phyloP scores from a whole-genome alignment of 176 grass and related monocot species.

The Carex pumila region DNA sequence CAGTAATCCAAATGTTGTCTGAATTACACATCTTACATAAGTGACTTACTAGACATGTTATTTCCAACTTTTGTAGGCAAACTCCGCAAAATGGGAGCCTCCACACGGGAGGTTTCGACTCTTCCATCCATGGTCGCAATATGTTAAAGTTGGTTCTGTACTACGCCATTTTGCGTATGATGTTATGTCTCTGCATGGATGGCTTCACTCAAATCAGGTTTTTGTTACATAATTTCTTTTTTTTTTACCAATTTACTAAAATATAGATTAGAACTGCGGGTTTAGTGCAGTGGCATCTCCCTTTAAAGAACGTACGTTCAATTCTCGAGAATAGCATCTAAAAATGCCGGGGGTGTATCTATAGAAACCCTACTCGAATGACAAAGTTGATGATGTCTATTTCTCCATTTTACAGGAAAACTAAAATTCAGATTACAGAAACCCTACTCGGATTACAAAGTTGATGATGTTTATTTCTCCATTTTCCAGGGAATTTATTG shows the following conservation, averaged over 20 bases:
- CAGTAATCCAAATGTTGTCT: not conserved
- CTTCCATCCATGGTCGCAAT: constrained; percentile 42
- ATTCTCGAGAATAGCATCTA: too few relatives aligned
- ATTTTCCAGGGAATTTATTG: constrained; percentile 28
- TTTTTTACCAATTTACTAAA: too few relatives aligned
- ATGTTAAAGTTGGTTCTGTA: constrained; percentile 35
- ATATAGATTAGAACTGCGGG: too few relatives aligned
- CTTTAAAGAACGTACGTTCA: too few relatives aligned
- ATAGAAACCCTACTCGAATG: too few relatives aligned
- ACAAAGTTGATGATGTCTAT: too few relatives aligned
- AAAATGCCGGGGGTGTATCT: too few relatives aligned
- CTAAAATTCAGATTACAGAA: not conserved
- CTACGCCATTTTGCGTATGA: constrained; percentile 55
- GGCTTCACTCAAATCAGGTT: constrained; percentile 43
- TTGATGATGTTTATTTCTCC: not conserved
- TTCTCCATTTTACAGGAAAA: too few relatives aligned
- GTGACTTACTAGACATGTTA: not conserved
- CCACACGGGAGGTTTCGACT: constrained; percentile 44
- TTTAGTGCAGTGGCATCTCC: too few relatives aligned
- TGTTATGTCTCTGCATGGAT: constrained; percentile 52
- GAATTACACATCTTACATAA: not conserved
- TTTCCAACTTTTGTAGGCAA: constrained; percentile 26
- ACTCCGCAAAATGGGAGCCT: constrained; percentile 53
- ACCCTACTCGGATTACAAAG: not conserved
- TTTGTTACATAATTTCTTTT: not conserved